Conservation (phyloP, 1,284 basidiomycete species). For the Sporisorium iseilematis-ciliati region DNA sequence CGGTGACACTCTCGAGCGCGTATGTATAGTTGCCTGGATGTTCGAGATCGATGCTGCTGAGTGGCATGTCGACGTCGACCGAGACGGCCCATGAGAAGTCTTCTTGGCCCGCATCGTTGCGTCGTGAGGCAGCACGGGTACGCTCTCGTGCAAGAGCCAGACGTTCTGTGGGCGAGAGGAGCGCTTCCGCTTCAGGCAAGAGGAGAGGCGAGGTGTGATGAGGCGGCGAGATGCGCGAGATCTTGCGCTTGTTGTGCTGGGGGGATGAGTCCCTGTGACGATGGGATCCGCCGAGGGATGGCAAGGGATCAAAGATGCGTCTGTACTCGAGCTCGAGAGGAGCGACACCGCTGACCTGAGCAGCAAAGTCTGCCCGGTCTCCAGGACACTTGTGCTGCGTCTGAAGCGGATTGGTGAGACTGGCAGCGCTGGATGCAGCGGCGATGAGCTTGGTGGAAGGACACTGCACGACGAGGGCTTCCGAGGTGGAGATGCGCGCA, state of each 20-base stretch:
- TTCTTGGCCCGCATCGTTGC: constrained; percentile 18
- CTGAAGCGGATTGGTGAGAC: constrained; percentile 6
- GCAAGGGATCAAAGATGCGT: constrained; percentile 35
- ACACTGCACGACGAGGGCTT: constrained; percentile 64
- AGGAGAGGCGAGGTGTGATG: constrained; percentile 51
- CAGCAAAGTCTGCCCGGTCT: constrained; percentile 56
- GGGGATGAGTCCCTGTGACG: constrained; percentile 21
- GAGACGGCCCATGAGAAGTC: constrained; percentile 57
- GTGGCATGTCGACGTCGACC: constrained; percentile 53
- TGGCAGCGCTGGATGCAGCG: constrained; percentile 3
- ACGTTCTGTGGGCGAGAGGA: constrained; percentile 36
- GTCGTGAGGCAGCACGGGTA: constrained; percentile 35
- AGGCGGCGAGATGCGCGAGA: constrained; percentile 51
- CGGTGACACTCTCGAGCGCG: constrained; percentile 56
- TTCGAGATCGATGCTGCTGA: constrained; percentile 56
- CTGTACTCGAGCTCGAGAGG: constrained; percentile 63
- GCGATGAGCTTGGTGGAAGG: constrained; percentile 57
- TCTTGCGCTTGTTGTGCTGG: constrained; percentile 34
- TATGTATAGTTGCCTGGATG: constrained; percentile 58
- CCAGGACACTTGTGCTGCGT: constrained; percentile 59
- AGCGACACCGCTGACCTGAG: constrained; percentile 59
- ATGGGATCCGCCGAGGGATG: constrained; percentile 1
- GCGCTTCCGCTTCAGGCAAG: constrained; percentile 40
- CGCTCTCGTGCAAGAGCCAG: constrained; percentile 44
- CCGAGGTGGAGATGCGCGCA: constrained; percentile 52